Conservation (phyloP, 495 filamentous ascomycete species). For the Neurospora sp. region DNA sequence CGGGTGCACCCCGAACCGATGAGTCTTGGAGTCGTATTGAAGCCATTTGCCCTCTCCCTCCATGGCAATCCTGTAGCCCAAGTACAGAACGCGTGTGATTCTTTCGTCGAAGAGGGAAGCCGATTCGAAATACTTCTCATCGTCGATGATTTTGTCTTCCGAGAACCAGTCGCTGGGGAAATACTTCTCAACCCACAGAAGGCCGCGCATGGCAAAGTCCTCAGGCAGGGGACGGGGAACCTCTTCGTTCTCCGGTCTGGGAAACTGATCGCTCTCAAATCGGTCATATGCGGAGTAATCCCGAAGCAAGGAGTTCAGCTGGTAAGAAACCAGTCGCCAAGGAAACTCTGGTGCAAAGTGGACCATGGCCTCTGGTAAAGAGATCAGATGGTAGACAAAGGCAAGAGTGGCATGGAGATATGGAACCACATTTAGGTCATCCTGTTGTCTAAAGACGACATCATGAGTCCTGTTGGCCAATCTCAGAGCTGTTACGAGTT, state of each 20-base stretch:
- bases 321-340: slow-evolving; percentile 52
- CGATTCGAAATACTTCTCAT: slow-evolving; percentile 63
- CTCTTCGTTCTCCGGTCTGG: slow-evolving; percentile 38
- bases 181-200: slow-evolving; percentile 59
- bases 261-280: slow-evolving; percentile 44
- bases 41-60: slow-evolving; percentile 22
- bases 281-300: slow-evolving; percentile 32
- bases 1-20: slow-evolving; percentile 24
- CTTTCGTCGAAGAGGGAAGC: slow-evolving; percentile 54
- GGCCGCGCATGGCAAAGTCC: slow-evolving; percentile 71
- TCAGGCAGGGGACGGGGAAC: slow-evolving; percentile 61
- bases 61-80: slow-evolving; percentile 49
- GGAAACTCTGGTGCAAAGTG: slow-evolving; percentile 41
- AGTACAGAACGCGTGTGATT: slow-evolving; percentile 64
- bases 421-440: slow-evolving; percentile 56
- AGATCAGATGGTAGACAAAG: slow-evolving; percentile 54
- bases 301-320: slow-evolving; percentile 54
- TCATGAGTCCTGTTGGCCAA: slow-evolving; percentile 25
- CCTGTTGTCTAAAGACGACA: slow-evolving; percentile 48
- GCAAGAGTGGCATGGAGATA: slow-evolving; percentile 58
- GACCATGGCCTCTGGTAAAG: slow-evolving; percentile 39
- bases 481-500: slow-evolving; percentile 18
- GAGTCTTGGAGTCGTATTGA: slow-evolving; percentile 19
- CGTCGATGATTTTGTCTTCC: slow-evolving; percentile 60
- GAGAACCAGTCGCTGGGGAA: slow-evolving; percentile 64